phyloP scores from a whole-genome alignment of 306 rosid species.

The Geum urbanum region DNA sequence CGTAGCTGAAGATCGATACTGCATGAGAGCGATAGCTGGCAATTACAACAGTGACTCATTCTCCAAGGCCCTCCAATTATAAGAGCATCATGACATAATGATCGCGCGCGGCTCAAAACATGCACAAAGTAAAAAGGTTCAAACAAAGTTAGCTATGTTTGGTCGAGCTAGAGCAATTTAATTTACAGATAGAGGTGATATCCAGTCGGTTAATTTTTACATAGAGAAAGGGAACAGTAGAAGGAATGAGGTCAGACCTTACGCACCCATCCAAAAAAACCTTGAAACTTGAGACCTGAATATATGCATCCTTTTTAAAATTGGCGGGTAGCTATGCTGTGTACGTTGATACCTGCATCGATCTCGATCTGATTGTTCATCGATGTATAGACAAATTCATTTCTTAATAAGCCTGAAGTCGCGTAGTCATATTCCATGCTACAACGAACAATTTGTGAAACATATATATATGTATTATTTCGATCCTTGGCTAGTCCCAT shows the following conservation, averaged over 20 bases:
- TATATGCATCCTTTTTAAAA: background rate
- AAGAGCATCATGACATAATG: slow-evolving; percentile 4
- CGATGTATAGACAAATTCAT: background rate
- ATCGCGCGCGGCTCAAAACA: background rate
- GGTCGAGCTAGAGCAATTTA: background rate
- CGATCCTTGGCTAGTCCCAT: background rate
- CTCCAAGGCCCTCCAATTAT: slow-evolving; percentile 9
- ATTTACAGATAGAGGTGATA: background rate
- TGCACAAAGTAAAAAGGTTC: slow-evolving; percentile 10
- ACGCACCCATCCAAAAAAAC: slow-evolving; percentile 4
- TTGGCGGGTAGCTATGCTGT: background rate
- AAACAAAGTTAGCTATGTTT: background rate
- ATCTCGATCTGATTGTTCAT: background rate
- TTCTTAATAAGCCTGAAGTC: too few species aligned
- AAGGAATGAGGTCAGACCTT: slow-evolving; percentile 10
- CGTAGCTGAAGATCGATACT: too few species aligned
- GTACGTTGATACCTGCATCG: background rate
- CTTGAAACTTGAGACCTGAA: background rate
- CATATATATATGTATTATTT: background rate
- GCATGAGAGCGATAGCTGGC: background rate
- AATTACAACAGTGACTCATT: background rate
- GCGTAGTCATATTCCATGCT: too few species aligned
- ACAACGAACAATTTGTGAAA: too few species aligned
- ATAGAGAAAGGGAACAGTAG: background rate
- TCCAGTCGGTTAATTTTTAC: background rate